Percentiles rank a stretch among this genome's conserved stretches.
Evolutionary conservation across 306 rosid species (phyloP).

Genomic region (Fagus crenata): DNA sequence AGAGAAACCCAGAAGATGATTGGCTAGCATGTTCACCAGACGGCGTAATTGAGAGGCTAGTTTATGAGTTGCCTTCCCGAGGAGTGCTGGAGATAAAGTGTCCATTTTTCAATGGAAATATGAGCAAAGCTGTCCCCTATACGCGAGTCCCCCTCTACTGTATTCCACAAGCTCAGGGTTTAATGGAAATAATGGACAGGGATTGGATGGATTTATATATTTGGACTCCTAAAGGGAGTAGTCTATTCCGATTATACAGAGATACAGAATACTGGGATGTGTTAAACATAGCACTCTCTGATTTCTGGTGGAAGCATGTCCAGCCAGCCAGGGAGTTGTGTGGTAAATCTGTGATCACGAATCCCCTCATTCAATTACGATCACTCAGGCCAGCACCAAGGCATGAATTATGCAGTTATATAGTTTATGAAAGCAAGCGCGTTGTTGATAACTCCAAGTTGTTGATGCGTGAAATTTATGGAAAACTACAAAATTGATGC

Average conservation of each 20-base stretch:
- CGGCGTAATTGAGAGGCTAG: conserved; percentile 52
- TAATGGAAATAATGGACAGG: conserved; percentile 79
- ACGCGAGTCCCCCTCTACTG: conserved; percentile 59
- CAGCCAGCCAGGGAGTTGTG: conserved; percentile 68
- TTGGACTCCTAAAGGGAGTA: conserved; percentile 88
- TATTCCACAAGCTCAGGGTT: conserved; percentile 89
- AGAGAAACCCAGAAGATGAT: conserved; percentile 37
- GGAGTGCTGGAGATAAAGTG: conserved; percentile 84
- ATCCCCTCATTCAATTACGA: conserved; percentile 58
- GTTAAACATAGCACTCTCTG: conserved; percentile 59
- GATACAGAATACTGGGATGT: conserved; percentile 66
- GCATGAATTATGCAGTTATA: conserved; percentile 61
- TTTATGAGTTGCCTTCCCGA: conserved; percentile 60
- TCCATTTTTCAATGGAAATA: conserved; percentile 64
- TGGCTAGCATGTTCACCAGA: conserved; percentile 93
- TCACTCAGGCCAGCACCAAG: conserved; percentile 59
- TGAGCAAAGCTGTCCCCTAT: conserved; percentile 65
- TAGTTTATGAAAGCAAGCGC: conserved; percentile 60
- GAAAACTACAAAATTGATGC: conserved; percentile 48
- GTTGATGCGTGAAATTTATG: conserved; percentile 66
- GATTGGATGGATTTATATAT: conserved; percentile 91
- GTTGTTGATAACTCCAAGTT: conserved; percentile 53
- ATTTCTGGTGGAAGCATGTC: conserved; percentile 89
- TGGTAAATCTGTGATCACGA: conserved; percentile 34
- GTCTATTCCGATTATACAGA: conserved; percentile 62